Base-by-base conservation (phyloP, 2,329 filamentous ascomycete species). In the Penicillium digitatum region DNA sequence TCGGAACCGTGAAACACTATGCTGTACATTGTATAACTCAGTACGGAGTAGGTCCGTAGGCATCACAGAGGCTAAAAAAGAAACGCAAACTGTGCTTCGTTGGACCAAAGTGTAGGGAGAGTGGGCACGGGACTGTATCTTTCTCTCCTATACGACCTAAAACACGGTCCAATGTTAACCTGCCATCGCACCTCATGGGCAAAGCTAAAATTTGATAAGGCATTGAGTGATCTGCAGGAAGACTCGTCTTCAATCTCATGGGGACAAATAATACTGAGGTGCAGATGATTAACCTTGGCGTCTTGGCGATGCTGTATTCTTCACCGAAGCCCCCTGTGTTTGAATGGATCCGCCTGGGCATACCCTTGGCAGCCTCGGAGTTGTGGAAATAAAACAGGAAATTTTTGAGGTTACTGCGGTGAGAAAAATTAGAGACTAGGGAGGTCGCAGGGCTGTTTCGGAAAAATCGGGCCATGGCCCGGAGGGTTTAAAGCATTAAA, bases 231-330 rank as follows among this genome's bases (percentile, higher is more conserved):
- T 45, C 47, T 45, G 47, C 47, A 51, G 20, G 7, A 42, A 35
- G 16, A 31, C 26, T 49, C 37, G 24, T 7, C 31, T 35, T 29
- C 12, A 27, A 42, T 51, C 22, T 12, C 26, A 50, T n/a, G 27
- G 26, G 22, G 14, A 14, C 20, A 16, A 14, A 42, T 10, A 31
- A 42, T 10, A 16, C 27, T 32, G 39, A 31, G 50, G 52, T 54
- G 49, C 44, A 45, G 47, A 57, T 53, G 54, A 57, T 59, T 50
- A 35, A 14, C 59, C 52, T 59, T 61, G 54, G 59, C 54, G 35
- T 39, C 59, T 61, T 57, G 59, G 59, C 59, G 38, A 34, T 26
- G n/a, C 18, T 24, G 14, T 26, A 26, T 54, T 43, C 43, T 35
- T 54, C 44, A 56, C 54, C 54, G 50, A 56, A 26, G 20, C 27